Base-by-base conservation (phyloP, 495 filamentous ascomycete genomes). In the Hypoxylon fragiforme region DNA sequence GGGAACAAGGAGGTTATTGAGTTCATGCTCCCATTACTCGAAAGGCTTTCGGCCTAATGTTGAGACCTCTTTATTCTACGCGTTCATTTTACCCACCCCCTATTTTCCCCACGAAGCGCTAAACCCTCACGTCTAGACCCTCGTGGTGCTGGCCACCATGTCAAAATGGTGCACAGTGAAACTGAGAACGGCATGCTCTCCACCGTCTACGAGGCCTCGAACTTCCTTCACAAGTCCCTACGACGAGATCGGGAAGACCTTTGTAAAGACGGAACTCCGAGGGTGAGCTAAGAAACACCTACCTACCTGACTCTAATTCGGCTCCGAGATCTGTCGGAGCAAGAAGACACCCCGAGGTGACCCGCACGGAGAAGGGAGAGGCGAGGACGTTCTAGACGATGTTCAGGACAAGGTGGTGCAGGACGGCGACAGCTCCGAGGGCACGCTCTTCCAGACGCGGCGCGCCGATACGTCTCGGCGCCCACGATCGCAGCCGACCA, bases 101-200 rank as follows among this genome's bases (percentile, higher is more conserved):
- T n/a, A n/a, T n/a, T n/a, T n/a, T n/a, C n/a, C n/a, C n/a, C n/a
- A n/a, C n/a, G n/a, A n/a, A n/a, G n/a, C n/a, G n/a, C 11, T 36
- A 35, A 35, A 9, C 12, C n/a, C 6, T 35, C 26, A 35, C n/a
- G 7, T 16, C 3, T 32, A 45, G 54, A 86, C 0, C 80, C 78
- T 3, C 82, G 80, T 1, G 85, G 87, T 1, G 76, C 80, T 0
- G 86, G 86, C 1, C 83, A 90, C 65, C 89, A 84, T 59, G 84
- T 89, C 26, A 90, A 91, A 67, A 90, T 89, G 85, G 78, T 88
- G 0, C 87, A 90, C 60, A 89, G 90, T 61, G 85, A 85, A 3
- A 88, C 90, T 39, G 85, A 91, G 65, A 84, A 88, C 40, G 85
- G 84, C 13, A 86, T 89, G 83, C 71, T 64, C 36, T 60, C 62